These are phyloP conservation scores for Colletotrichum liaoningense DNA, from an alignment of 2,329 filamentous ascomycete genomes.

Conservation along the genomic window DNA sequence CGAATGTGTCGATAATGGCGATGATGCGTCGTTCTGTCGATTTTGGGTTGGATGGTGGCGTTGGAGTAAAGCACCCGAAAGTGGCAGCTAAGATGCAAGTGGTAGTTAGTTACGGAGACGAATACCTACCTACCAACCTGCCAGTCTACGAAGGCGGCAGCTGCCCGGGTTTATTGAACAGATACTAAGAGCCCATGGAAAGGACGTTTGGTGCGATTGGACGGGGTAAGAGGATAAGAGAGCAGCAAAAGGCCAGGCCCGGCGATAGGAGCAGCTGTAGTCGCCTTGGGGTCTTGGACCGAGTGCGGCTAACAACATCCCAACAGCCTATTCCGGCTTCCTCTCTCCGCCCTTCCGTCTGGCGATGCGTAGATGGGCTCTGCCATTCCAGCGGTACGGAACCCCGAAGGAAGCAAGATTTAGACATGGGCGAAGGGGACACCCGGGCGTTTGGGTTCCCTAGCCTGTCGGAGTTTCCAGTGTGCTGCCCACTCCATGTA, in stretches of 20 bases:
- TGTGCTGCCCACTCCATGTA: neutral
- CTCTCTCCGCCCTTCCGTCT: conserved; percentile 16
- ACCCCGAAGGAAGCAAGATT: conserved; percentile 19
- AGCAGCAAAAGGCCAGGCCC: neutral
- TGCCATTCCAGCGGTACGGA: conserved; percentile 27
- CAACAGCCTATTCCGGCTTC: conserved; percentile 13
- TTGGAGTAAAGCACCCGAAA: neutral
- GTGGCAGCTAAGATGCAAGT: conserved; percentile 5
- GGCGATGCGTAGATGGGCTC: neutral
- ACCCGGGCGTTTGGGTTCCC: neutral
- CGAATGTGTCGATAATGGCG: neutral
- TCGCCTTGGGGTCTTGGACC: neutral
- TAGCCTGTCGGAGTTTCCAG: neutral
- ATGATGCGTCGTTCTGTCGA: conserved; percentile 9
- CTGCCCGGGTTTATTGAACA: neutral
- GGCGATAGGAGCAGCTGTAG: neutral
- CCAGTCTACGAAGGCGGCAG: neutral
- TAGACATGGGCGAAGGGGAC: neutral
- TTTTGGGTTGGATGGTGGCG: neutral
- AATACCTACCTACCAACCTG: too few relatives aligned
- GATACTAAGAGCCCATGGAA: neutral
- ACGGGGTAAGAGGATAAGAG: neutral
- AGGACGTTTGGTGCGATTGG: neutral
- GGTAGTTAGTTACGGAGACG: neutral
- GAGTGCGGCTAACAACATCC: neutral